Base-by-base conservation (phyloP, 805 yeast genomes). In the Monosporozyma aerobia region DNA sequence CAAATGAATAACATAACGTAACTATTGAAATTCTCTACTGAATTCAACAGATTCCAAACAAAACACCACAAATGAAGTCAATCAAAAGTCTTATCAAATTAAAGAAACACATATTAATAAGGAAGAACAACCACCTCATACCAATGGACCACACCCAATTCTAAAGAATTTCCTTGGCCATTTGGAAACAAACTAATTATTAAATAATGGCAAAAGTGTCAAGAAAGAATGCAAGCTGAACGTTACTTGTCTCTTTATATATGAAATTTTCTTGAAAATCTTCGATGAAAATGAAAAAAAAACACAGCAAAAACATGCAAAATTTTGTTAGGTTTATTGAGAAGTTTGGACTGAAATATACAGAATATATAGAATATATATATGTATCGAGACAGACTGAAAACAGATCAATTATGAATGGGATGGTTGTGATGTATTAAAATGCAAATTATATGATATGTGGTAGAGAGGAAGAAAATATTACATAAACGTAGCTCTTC, bases 401-500 rank as follows among this genome's bases (percentile, higher is more conserved):
- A 19, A 27, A 27, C 7, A 27, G 7, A 7, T 27, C 7, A 27
- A 27, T 5, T 27, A 27, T 27, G 7, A 5, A 27, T 27, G 5
- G 2, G 29, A 27, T 27, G 29, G 29, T 5, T 27, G 29, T 27
- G 29, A 27, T 27, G 29, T 27, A 27, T 27, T 5, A 1, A 27
- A 7, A 27, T 27, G 29, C 29, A 27, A 27, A 27, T 27, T 19
- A 27, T 27, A 7, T 27, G 13, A 16, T 25, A 23, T 43, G 45
- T 13, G 30, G 16, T 2, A 13, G 5, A 30, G 10, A 19, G 23
- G 11, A 40, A 16, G 44, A 9, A 13, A 22, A 8, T 22, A 9
- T 43, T 13, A 43, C 45, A 56, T 56, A 22, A 56, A 50, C 6
- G 60, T 60, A 2, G 62, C 65, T 48, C 60, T 60, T 47, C 59